phyloP scores from a whole-genome alignment of 2,329 filamentous ascomycete genomes.

The Aspergillus oerlinghausenensis region DNA sequence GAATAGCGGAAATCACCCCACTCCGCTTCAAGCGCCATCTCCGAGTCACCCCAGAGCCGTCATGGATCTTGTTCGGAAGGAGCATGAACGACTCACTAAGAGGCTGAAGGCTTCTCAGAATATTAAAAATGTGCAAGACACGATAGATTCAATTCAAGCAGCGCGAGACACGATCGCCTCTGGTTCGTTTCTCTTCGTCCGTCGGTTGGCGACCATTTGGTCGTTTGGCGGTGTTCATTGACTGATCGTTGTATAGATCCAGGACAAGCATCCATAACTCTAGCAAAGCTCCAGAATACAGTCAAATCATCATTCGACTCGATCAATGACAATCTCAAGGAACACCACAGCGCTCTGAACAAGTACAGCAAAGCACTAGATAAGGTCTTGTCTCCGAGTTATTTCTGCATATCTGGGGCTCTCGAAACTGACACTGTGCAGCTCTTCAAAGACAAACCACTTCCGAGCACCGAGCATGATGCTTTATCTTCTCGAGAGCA shows the following conservation, averaged over 20 bases:
- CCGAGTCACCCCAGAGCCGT: conserved; percentile 11
- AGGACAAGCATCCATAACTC: conserved; percentile 64
- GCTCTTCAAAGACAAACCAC: conserved; percentile 64
- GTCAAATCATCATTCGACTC: conserved; percentile 75
- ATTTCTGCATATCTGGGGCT: neutral
- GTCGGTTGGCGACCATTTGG: conserved; percentile 4
- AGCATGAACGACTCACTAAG: conserved; percentile 67
- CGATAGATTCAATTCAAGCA: conserved; percentile 70
- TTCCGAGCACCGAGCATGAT: conserved; percentile 74
- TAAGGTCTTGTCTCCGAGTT: conserved; percentile 49
- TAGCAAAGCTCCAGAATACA: conserved; percentile 82
- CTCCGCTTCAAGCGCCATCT: conserved; percentile 22
- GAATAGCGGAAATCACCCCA: conserved; percentile 25
- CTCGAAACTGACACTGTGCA: conserved; percentile 23
- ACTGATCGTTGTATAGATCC: conserved; percentile 49
- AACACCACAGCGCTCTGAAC: conserved; percentile 75
- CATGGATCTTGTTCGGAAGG: conserved; percentile 66
- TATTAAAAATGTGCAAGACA: conserved; percentile 74
- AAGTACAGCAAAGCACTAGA: conserved; percentile 82
- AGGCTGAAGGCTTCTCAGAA: conserved; percentile 65
- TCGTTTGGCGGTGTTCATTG: conserved; percentile 7
- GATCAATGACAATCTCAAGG: conserved; percentile 75
- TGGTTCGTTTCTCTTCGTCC: conserved; percentile 46
- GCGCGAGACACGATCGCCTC: conserved; percentile 70
- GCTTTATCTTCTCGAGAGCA: conserved; percentile 69